A percentile compares a stretch with the other conserved stretches of the same genome.
Conservation (phyloP, 2,329 filamentous ascomycete genomes). For the Fusarium hostae region DNA sequence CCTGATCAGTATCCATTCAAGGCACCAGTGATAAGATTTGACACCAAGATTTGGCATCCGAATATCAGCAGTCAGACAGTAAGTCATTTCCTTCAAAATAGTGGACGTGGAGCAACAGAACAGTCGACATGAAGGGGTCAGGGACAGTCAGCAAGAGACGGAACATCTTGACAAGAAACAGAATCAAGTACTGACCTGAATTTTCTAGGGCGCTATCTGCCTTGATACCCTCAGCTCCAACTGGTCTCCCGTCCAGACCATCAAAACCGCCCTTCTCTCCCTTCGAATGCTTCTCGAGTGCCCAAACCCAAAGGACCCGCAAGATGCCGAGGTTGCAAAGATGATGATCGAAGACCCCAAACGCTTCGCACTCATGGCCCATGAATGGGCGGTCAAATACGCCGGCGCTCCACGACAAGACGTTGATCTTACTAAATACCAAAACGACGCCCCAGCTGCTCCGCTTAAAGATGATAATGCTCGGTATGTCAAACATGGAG, state of each 20-base stretch:
- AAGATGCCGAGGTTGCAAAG: slow-evolving; percentile 93
- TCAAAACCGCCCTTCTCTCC: slow-evolving; percentile 94
- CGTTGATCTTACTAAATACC: slow-evolving; percentile 55
- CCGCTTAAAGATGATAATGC: slow-evolving; percentile 28
- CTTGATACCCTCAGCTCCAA: slow-evolving; percentile 89
- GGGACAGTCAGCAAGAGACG: neutral
- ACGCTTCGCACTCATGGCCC: slow-evolving; percentile 82
- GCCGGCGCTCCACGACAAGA: slow-evolving; percentile 75
- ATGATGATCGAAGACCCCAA: slow-evolving; percentile 86
- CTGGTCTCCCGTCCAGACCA: slow-evolving; percentile 96
- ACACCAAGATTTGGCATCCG: slow-evolving; percentile 96
- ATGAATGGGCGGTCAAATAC: slow-evolving; percentile 89
- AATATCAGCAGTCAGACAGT: slow-evolving; percentile 96
- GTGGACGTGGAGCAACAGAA: neutral
- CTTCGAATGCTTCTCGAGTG: slow-evolving; percentile 92
- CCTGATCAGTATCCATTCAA: slow-evolving; percentile 93
- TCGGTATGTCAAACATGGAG: slow-evolving; percentile 44
- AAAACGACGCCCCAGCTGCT: slow-evolving; percentile 61
- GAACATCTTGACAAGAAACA: neutral
- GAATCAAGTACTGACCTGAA: slow-evolving; percentile 17
- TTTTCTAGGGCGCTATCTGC: slow-evolving; percentile 88
- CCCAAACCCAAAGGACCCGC: slow-evolving; percentile 94
- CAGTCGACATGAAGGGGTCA: neutral
- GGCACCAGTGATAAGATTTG: slow-evolving; percentile 89
- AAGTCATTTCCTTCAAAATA: slow-evolving; percentile 49